Base-by-base conservation (phyloP, 1,284 basidiomycete genomes). In the Sanghuangporus baumii region DNA sequence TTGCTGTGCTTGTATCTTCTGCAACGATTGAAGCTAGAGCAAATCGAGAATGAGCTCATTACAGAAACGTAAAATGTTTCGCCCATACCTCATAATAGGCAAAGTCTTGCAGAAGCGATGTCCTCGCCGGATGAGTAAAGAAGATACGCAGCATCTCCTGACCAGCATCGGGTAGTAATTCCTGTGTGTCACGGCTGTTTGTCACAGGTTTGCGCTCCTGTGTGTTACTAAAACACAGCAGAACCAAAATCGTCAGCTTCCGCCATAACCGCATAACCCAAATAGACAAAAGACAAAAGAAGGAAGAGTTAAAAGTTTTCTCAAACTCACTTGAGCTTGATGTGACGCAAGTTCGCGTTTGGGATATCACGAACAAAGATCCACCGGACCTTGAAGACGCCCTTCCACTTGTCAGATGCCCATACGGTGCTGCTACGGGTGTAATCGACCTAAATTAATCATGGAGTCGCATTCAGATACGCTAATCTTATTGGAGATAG, bases 351-450 rank as follows among this genome's bases (percentile, higher is more conserved):
- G 63, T 86, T 89, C 69, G 89, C 83, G 68, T 96, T 94, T 16
- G 94, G 94, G 57, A 97, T 93, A 71, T 96, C 95, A 63, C 94
- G 88, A 60, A 98, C 94, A 72, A 94, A 97, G 69, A 96, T 89
- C 95, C 96, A 98, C 64, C 88, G 84, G 59, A 96, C 92, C 76
- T 93, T 94, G 80, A 96, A 96, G 59, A 96, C 93, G 23, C 95
- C 95, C 76, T 98, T 97, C 95, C 95, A 98, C 74, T 98, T 98
- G 76, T 97, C 94, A 43, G 94, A 95, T 0, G 94, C 94, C 95
- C 95, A 98, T 8, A 98, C 95, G 2, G 89, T 96, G 66, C 89
- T 93, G 73, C 88, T 93, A 59, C 88, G 82, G 7, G 89, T 89
- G 72, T 93, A 91, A 71, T 93, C 91, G 31, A 93, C 88, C 82